Percentiles rank a stretch among this genome's conserved stretches.
phyloP scores from a whole-genome alignment of 1,284 basidiomycete species.

The Tilletia caries region DNA sequence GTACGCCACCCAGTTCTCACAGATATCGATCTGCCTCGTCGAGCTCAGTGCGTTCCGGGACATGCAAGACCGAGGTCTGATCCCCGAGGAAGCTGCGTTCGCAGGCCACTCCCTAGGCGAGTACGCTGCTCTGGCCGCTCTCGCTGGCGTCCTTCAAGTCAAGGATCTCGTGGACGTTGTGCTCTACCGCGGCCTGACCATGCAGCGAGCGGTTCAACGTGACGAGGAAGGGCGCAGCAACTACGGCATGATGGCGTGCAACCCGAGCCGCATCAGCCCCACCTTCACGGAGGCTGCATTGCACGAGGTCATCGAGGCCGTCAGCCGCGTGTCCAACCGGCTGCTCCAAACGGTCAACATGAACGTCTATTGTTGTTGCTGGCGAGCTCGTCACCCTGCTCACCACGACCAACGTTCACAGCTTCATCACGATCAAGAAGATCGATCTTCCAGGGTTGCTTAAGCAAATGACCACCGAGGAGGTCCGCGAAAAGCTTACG shows the following conservation, averaged over 20 bases:
- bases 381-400: slow-evolving; percentile 90
- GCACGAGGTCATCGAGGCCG: slow-evolving; percentile 88
- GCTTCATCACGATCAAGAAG: slow-evolving; percentile 94
- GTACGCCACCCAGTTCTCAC: slow-evolving; percentile 96
- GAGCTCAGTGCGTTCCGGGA: slow-evolving; percentile 98
- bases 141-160: slow-evolving; percentile 91
- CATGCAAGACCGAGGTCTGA: slow-evolving; percentile 90
- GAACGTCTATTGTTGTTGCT: slow-evolving; percentile 92
- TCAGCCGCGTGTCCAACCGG: slow-evolving; percentile 65
- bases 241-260: slow-evolving; percentile 98
- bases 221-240: slow-evolving; percentile 87
- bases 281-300: slow-evolving; percentile 78
- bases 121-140: slow-evolving; percentile 94
- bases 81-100: slow-evolving; percentile 86
- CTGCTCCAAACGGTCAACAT: slow-evolving; percentile 82
- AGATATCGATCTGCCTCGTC: slow-evolving; percentile 89
- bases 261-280: slow-evolving; percentile 82
- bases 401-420: slow-evolving; percentile 90
- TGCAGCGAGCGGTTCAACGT: slow-evolving; percentile 96
- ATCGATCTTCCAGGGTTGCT: slow-evolving; percentile 88
- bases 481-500: slow-evolving; percentile 84
- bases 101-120: slow-evolving; percentile 97
- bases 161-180: slow-evolving; percentile 96
- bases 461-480: slow-evolving; percentile 75
- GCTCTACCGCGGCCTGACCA: slow-evolving; percentile 98